Conservation (phyloP, 73 alveolate species). For the Halteria grandinella region DNA sequence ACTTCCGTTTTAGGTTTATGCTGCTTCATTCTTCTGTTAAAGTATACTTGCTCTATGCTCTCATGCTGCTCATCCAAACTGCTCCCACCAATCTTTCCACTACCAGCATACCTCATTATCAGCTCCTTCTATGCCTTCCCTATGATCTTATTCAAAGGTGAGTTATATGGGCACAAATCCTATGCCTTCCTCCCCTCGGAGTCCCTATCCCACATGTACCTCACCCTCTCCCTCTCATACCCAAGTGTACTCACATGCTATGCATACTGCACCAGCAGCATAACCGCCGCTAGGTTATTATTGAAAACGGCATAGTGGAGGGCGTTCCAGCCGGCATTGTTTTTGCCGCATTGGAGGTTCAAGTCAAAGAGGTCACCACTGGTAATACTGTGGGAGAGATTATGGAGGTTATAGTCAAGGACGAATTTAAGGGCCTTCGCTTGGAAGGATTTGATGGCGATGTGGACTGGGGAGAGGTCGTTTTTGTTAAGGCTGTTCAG, state of each 20-base stretch:
- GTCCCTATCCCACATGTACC: conserved; percentile 15
- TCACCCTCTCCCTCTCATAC: no score
- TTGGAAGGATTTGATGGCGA: conserved; percentile 40
- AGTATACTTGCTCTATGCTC: no score
- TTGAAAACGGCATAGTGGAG: conserved; percentile 54
- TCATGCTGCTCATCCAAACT: no score
- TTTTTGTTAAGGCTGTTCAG: conserved; percentile 30
- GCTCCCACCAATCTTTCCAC: no score
- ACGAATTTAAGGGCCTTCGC: conserved; percentile 35
- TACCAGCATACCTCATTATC: no score
- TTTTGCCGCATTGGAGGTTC: not conserved
- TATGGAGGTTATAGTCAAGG: conserved; percentile 24
- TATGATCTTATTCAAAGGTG: conserved; percentile 40
- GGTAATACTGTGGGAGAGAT: no score
- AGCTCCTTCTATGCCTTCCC: not conserved
- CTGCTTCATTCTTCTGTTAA: no score
- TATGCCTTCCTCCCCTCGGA: conserved; percentile 31
- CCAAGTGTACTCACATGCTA: not conserved
- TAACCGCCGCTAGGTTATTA: conserved; percentile 38
- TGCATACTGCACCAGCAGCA: not conserved
- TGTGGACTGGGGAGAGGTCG: conserved; percentile 42
- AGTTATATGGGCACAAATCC: conserved; percentile 53
- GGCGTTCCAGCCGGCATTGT: conserved; percentile 57
- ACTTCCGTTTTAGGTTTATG: no score
- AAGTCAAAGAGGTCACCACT: no score